phyloP scores from a whole-genome alignment of 495 filamentous ascomycete species.

The Neurospora intermedia region DNA sequence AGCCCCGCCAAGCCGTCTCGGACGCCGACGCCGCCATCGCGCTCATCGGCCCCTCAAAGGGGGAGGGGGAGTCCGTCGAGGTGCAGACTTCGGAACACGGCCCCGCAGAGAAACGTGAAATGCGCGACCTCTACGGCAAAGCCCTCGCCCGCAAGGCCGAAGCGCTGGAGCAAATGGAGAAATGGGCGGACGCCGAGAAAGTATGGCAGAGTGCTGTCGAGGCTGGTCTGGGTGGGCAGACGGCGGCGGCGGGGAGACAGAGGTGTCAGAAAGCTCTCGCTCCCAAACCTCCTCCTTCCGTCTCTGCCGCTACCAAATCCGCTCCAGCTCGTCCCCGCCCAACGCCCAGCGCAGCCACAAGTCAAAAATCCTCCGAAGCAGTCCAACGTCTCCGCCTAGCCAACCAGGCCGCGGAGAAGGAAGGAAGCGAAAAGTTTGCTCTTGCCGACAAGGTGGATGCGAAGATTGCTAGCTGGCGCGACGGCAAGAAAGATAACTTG shows the following conservation, averaged over 20 bases:
- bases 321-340: slow-evolving; percentile 33
- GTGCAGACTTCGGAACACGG: slow-evolving; percentile 37
- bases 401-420: slow-evolving; percentile 70
- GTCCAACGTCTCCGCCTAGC: slow-evolving; percentile 70
- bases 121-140: slow-evolving; percentile 88
- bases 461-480: slow-evolving; percentile 65
- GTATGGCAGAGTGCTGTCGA: slow-evolving; percentile 79
- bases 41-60: slow-evolving; percentile 68
- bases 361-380: slow-evolving; percentile 44
- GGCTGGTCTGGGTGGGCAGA: slow-evolving; percentile 68
- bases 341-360: slow-evolving; percentile 9
- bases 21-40: slow-evolving; percentile 75
- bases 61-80: slow-evolving; percentile 68
- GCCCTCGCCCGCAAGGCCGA: slow-evolving; percentile 91
- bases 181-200: slow-evolving; percentile 72
- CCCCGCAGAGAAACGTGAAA: slow-evolving; percentile 61
- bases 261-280: slow-evolving; percentile 78
- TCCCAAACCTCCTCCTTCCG: slow-evolving; percentile 37
- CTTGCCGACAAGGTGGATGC: slow-evolving; percentile 76
- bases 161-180: slow-evolving; percentile 88
- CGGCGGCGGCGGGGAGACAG: slow-evolving; percentile 76
- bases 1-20: slow-evolving; percentile 69
- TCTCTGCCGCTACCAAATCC: slow-evolving; percentile 25
- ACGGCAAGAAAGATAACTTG: slow-evolving; percentile 84
- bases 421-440: slow-evolving; percentile 86